Base-by-base conservation (phyloP, 129 eudicot genomes). In the Flaveria brownii region DNA sequence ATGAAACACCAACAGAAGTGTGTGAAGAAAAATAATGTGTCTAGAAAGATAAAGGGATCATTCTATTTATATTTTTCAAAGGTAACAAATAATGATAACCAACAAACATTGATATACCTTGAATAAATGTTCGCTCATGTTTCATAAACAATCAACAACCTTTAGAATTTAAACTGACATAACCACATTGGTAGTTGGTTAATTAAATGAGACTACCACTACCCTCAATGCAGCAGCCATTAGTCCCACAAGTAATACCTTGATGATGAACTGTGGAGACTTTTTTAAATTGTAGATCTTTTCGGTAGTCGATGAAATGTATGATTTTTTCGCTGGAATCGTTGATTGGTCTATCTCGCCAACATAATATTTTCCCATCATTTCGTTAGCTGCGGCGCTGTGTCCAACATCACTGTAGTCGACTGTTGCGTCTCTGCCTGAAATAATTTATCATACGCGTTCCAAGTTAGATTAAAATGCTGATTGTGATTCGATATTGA, bases 211-310 rank as follows among this genome's bases (percentile, higher is more conserved):
- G 8, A 41, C 28, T 41, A 66, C 7, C 1, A 66, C 1, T 66
- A 66, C 10, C 41, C 28, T 66, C 71, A 66, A 66, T 17, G 28
- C 71, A 41, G 71, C 71, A 36, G 71, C 71, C 50, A 66, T 41
- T 11, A 41, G 4, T n/a, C 71, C 71, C n/a, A 66, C 71, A n/a
- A 66, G 71, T 41, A 66, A 16, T 17, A 66, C 71, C 16, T 66
- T 66, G 16, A 66, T 39, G 16, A 66, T 18, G 26, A 66, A 66
- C 51, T 36, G 64, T 51, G 72, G 80, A 65, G 49, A 30, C 18
- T 65, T 62, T 28, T 61, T 56, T 18, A 55, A 50, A 20, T 76
- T 65, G 65, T 76, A 64, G 65, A 76, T 33, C 36, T 30, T 64
- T 1, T 76, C 65, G 5, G 78, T 22, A 1, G 78, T 63, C 0